Evolutionary conservation across 202 grass and related monocot species (phyloP).

Genomic region (Zoysia matrella): DNA sequence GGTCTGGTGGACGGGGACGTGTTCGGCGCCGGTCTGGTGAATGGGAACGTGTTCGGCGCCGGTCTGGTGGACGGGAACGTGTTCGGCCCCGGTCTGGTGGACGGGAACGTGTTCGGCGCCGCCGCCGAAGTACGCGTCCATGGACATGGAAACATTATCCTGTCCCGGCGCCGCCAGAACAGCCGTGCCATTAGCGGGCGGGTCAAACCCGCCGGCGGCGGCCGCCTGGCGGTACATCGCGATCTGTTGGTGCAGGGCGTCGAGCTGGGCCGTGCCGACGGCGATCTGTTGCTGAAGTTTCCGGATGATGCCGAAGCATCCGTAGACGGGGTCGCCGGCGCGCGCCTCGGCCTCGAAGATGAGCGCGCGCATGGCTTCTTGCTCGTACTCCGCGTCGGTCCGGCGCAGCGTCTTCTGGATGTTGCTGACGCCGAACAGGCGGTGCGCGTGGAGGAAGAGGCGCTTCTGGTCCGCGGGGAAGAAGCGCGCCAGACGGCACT

Average conservation of each 20-base stretch:
- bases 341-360: slow-evolving; percentile 63
- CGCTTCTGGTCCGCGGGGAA: slow-evolving; percentile 70
- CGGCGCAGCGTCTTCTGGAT: slow-evolving; percentile 50
- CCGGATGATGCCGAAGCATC: slow-evolving; percentile 35
- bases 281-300: neutral
- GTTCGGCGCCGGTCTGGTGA: too few relatives aligned
- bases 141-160: neutral
- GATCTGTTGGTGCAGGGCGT: neutral
- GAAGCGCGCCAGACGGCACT: slow-evolving; percentile 66
- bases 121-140: slow-evolving; percentile 30
- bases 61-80: too few relatives aligned
- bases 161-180: neutral
- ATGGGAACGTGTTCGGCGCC: too few relatives aligned
- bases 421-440: slow-evolving; percentile 79
- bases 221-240: slow-evolving; percentile 21
- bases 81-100: neutral
- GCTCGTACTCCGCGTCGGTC: slow-evolving; percentile 10
- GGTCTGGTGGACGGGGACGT: too few relatives aligned
- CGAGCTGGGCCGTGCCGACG: neutral
- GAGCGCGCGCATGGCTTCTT: slow-evolving; percentile 54
- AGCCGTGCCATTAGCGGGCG: too few relatives aligned
- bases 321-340: slow-evolving; percentile 52
- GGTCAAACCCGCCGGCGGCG: too few relatives aligned
- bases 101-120: neutral
- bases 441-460: slow-evolving; percentile 65